These are phyloP conservation scores for Passiflora organensis DNA, from an alignment of 345 rosid species.

Conservation along the genomic window DNA sequence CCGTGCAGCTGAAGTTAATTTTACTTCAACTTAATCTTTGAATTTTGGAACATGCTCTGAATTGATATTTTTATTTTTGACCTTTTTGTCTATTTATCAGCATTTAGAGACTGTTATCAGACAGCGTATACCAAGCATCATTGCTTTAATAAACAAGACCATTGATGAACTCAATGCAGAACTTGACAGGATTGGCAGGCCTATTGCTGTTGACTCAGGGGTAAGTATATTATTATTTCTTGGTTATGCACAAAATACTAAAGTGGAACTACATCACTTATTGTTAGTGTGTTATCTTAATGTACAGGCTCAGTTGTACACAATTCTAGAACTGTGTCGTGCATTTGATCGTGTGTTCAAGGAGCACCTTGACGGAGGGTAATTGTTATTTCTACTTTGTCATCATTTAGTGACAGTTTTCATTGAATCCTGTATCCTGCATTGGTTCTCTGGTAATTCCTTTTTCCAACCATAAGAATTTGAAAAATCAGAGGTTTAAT, in stretches of 20 bases:
- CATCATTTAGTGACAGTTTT: background rate
- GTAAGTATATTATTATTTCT: constrained; percentile 39
- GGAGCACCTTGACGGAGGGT: constrained; percentile 99
- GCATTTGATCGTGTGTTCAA: constrained; percentile 97
- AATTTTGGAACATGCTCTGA: background rate
- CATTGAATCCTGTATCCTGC: background rate
- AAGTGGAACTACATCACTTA: constrained; percentile 9
- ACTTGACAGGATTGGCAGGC: constrained; percentile 95
- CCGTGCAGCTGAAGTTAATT: background rate
- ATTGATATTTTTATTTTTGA: constrained; percentile 3
- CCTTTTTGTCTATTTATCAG: constrained; percentile 32
- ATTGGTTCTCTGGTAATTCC: background rate
- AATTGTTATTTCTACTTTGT: constrained; percentile 20
- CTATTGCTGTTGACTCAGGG: constrained; percentile 95
- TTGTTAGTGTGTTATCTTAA: constrained; percentile 7
- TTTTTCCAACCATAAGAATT: too few species aligned
- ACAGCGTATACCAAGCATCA: constrained; percentile 95
- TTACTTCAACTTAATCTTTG: background rate
- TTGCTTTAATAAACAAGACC: constrained; percentile 87
- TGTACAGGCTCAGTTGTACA: constrained; percentile 87
- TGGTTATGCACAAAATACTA: constrained; percentile 13
- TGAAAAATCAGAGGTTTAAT: background rate
- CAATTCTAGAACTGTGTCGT: constrained; percentile 89
- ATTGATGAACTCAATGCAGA: constrained; percentile 97
- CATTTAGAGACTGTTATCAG: constrained; percentile 92